Evolutionary conservation across 2,329 filamentous ascomycete species (phyloP).

Genomic region (Colletotrichum tofieldiae): DNA sequence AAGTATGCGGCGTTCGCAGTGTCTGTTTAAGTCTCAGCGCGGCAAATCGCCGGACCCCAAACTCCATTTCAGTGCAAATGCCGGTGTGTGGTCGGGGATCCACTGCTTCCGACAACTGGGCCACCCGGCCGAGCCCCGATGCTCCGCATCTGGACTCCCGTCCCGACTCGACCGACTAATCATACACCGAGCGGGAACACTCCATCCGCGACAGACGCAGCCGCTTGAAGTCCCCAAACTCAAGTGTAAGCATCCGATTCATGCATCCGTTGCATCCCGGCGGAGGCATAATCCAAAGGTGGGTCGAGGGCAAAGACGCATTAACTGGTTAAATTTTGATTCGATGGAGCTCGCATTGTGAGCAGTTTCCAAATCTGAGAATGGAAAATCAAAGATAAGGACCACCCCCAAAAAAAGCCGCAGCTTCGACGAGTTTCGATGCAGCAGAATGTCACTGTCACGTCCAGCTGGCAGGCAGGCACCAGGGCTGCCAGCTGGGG

Average conservation of each 20-base stretch:
- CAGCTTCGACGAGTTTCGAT: conserved; percentile 19
- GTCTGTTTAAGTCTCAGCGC: neutral
- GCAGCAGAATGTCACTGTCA: neutral
- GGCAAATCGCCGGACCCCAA: neutral
- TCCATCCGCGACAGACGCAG: neutral
- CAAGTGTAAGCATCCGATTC: neutral
- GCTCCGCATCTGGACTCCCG: neutral
- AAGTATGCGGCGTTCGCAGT: neutral
- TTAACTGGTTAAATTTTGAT: conserved; percentile 20
- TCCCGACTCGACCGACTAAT: neutral
- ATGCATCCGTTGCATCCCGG: conserved; percentile 26
- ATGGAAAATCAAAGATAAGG: no score
- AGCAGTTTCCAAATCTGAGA: neutral
- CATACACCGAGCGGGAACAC: neutral
- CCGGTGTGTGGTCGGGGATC: conserved; percentile 1
- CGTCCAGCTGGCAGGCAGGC: neutral
- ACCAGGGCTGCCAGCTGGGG: neutral
- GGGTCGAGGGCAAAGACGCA: conserved; percentile 21
- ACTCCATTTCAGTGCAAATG: neutral
- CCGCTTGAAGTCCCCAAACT: neutral
- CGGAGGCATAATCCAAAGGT: neutral
- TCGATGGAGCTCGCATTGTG: conserved; percentile 10
- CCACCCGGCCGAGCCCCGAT: neutral
- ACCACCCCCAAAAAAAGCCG: conserved; percentile 12
- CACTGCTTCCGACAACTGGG: neutral